Evolutionary conservation across 192 early-diverging fungal genomes (phyloP).

Genomic region (Podila epicladia): DNA sequence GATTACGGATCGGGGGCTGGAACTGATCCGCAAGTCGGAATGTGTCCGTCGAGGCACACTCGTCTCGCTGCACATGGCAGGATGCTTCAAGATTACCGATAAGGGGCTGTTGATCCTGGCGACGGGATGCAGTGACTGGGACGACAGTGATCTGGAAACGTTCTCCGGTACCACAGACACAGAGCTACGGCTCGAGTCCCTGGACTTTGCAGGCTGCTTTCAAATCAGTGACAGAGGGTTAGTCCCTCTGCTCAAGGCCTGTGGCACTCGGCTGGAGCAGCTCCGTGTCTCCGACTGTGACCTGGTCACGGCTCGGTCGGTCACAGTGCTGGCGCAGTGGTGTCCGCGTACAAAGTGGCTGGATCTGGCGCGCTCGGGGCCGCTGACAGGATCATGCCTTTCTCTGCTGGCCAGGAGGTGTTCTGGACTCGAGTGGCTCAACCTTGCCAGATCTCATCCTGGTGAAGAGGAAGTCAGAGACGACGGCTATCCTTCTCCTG

Average conservation of each 20-base stretch:
- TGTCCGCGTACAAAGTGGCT: slow-evolving; percentile 52
- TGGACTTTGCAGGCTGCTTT: slow-evolving; percentile 53
- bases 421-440: slow-evolving; percentile 50
- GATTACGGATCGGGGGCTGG: slow-evolving; percentile 33
- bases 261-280: slow-evolving; percentile 41
- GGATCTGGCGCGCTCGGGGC: slow-evolving; percentile 48
- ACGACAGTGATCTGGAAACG: background rate
- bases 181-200: slow-evolving; percentile 17
- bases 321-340: slow-evolving; percentile 27
- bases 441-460: slow-evolving; percentile 35
- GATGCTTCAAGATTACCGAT: slow-evolving; percentile 45
- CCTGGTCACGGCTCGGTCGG: slow-evolving; percentile 19
- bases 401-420: slow-evolving; percentile 32
- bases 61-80: slow-evolving; percentile 33
- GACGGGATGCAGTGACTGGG: background rate
- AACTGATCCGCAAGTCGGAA: slow-evolving; percentile 7
- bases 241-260: slow-evolving; percentile 27
- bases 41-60: slow-evolving; percentile 17
- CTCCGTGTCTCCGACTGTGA: slow-evolving; percentile 50
- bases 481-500: no score
- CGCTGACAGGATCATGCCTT: slow-evolving; percentile 30
- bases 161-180: background rate
- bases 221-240: slow-evolving; percentile 52
- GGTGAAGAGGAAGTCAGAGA: background rate
- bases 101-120: slow-evolving; percentile 37